Evolutionary conservation across 805 yeast species (phyloP).

Genomic region (Monosporozyma solicola): DNA sequence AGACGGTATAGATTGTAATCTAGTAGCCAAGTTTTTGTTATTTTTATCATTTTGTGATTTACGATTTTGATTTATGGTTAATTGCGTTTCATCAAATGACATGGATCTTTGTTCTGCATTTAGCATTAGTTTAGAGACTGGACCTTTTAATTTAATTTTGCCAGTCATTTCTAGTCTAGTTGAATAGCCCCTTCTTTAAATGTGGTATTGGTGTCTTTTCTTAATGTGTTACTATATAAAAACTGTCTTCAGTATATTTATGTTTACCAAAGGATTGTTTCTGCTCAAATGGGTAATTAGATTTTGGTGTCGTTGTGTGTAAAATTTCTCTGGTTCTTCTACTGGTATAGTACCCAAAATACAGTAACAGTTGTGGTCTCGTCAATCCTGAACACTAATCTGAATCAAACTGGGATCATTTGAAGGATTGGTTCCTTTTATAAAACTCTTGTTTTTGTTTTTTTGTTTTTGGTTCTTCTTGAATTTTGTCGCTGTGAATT

Average conservation of each 20-base stretch:
- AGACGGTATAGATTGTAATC: slow-evolving; percentile 1
- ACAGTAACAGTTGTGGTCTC: not conserved
- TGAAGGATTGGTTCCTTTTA: not conserved
- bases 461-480: not conserved
- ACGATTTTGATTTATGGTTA: slow-evolving; percentile 7
- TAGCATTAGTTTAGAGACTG: slow-evolving; percentile 1
- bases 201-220: not conserved
- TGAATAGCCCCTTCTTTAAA: not conserved
- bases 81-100: slow-evolving; percentile 10
- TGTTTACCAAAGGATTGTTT: not conserved
- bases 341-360: not conserved
- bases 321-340: not conserved
- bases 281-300: not conserved
- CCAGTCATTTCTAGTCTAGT: not conserved
- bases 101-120: slow-evolving; percentile 6
- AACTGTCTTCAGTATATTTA: not conserved
- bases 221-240: not conserved
- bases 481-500: not conserved
- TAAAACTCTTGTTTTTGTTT: not conserved
- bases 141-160: not conserved
- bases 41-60: not conserved
- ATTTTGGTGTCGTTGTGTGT: not conserved
- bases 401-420: not conserved
- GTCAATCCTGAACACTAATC: not conserved
- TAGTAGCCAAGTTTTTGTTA: not conserved